phyloP scores from a whole-genome alignment of 768 basidiomycete genomes.

The Tricholoma sp. region DNA sequence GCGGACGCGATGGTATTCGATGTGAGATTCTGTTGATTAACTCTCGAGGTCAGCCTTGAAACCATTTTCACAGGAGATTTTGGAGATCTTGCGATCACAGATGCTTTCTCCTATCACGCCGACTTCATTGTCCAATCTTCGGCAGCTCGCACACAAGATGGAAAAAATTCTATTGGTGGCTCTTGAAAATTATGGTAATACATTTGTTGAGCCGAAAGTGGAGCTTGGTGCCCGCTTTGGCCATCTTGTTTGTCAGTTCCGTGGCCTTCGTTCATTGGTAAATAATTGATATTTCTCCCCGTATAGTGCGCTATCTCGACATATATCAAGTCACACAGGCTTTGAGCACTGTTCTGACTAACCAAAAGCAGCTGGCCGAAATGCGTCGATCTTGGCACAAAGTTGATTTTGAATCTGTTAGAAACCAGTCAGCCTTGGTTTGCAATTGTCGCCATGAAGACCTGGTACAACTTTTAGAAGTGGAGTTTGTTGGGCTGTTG shows the following conservation, averaged over 20 bases:
- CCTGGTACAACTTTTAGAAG: slow-evolving; percentile 77
- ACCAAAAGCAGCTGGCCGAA: slow-evolving; percentile 77
- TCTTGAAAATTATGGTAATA: slow-evolving; percentile 77
- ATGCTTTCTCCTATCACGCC: slow-evolving; percentile 76
- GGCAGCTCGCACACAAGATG: slow-evolving; percentile 86
- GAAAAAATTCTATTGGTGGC: slow-evolving; percentile 82
- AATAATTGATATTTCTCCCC: slow-evolving; percentile 8
- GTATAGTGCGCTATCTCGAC: slow-evolving; percentile 80
- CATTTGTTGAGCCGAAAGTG: slow-evolving; percentile 88
- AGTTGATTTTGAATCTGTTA: slow-evolving; percentile 86
- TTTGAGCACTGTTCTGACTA: slow-evolving; percentile 80
- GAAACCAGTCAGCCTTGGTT: slow-evolving; percentile 89
- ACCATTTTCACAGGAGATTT: slow-evolving; percentile 58
- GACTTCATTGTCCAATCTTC: slow-evolving; percentile 61
- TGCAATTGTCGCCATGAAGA: slow-evolving; percentile 93
- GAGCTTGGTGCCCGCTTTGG: slow-evolving; percentile 89
- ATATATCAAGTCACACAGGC: slow-evolving; percentile 92
- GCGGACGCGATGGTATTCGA: slow-evolving; percentile 90
- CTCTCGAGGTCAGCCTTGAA: slow-evolving; percentile 5
- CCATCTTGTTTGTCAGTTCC: slow-evolving; percentile 75
- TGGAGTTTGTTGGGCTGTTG: slow-evolving; percentile 76
- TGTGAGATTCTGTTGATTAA: slow-evolving; percentile 43
- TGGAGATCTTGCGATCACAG: slow-evolving; percentile 79
- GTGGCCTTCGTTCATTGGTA: slow-evolving; percentile 4
- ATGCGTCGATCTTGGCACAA: slow-evolving; percentile 88